A percentile compares a stretch with the other conserved stretches of the same genome.
phyloP scores from a whole-genome alignment of 169 alveolate genomes.

The Eimeria brunetti region DNA sequence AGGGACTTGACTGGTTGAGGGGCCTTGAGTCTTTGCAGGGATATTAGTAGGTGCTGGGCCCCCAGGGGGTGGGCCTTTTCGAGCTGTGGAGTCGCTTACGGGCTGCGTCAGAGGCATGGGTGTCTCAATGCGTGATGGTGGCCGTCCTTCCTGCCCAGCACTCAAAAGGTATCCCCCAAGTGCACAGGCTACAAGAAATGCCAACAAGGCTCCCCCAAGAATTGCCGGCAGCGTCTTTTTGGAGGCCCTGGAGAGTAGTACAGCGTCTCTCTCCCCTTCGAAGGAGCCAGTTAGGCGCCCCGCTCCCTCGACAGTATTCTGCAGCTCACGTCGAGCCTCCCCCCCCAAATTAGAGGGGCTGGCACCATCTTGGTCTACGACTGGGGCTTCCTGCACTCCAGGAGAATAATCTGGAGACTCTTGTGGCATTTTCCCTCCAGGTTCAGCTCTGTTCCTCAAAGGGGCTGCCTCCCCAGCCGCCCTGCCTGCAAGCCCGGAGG shows the following conservation, averaged over 20 bases:
- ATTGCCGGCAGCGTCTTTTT: not conserved
- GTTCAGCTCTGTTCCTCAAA: not conserved
- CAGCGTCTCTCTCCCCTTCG: not conserved
- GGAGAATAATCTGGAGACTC: not conserved
- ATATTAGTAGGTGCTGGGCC: not conserved
- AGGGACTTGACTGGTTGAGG: not conserved
- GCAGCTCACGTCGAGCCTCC: not conserved
- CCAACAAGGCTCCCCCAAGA: not conserved
- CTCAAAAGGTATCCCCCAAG: not conserved
- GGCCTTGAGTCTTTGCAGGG: not conserved
- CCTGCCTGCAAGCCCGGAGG: not conserved
- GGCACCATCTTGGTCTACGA: not conserved
- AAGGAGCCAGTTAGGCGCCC: not conserved
- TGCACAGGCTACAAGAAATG: not conserved
- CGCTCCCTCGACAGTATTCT: not conserved
- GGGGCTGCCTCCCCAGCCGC: not conserved
- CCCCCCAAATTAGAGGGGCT: not conserved
- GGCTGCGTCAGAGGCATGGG: not conserved
- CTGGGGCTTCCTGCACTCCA: not conserved
- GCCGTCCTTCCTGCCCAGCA: not conserved
- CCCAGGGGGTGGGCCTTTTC: not conserved
- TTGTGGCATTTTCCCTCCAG: not conserved
- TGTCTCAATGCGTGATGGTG: not conserved
- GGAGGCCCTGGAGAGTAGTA: not conserved
- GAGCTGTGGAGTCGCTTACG: not conserved